These are phyloP conservation scores for Lichtheimia ramosa DNA, from an alignment of 371 early-diverging fungal genomes.

Conservation along the genomic window DNA sequence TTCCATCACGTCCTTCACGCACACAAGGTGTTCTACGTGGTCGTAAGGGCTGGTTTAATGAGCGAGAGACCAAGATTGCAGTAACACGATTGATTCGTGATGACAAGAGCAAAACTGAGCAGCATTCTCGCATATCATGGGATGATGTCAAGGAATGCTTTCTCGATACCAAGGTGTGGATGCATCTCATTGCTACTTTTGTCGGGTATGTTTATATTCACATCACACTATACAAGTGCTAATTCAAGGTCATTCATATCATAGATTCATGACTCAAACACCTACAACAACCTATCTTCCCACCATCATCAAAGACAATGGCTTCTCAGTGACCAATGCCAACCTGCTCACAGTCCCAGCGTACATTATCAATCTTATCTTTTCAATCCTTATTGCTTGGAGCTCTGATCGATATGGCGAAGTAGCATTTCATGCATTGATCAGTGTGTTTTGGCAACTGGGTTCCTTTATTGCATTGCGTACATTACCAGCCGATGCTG, in stretches of 20 bases:
- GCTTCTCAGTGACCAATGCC: constrained; percentile 43
- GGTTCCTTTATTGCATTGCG: constrained; percentile 40
- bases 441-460: constrained; percentile 37
- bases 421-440: constrained; percentile 40
- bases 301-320: constrained; percentile 47
- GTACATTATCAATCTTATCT: constrained; percentile 38
- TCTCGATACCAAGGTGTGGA: constrained; percentile 45
- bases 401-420: constrained; percentile 47
- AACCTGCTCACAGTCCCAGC: constrained; percentile 57
- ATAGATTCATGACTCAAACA: constrained; percentile 35
- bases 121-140: constrained; percentile 21
- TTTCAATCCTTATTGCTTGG: constrained; percentile 44
- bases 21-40: constrained; percentile 44
- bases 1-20: constrained; percentile 41
- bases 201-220: constrained; percentile 8
- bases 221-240: not conserved
- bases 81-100: constrained; percentile 57
- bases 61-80: constrained; percentile 39
- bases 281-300: constrained; percentile 51
- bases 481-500: constrained; percentile 37
- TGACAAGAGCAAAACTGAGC: constrained; percentile 46
- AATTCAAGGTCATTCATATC: not conserved
- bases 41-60: constrained; percentile 18
- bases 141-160: constrained; percentile 5
- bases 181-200: constrained; percentile 38